Evolutionary conservation across 805 yeast genomes (phyloP), one percentile per base, ranked within the genome.

Genomic region (Isabelozyma gotoi): DNA sequence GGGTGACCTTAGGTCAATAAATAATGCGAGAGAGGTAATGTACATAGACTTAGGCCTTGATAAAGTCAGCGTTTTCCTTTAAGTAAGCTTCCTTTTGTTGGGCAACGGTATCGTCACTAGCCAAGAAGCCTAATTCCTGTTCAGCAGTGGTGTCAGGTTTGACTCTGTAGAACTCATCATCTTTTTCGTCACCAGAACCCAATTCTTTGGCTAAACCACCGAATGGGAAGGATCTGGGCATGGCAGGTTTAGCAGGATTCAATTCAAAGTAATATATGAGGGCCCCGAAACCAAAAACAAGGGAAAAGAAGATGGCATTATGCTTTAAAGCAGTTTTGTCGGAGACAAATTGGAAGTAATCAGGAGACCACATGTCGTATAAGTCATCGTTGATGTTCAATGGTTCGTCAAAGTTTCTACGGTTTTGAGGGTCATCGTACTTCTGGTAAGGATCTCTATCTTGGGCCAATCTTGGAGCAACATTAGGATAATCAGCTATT

Each of bases 341-440:
- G 33, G 77, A 68, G 27, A 81, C 85, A 32, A 71, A 62, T 53
- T 82, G 81, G 61, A 73, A 80, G 57, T 82, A 77, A 57, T 88
- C 95, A 10, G 96, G 94, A 7, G 96, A 79, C 96, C 96, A 88
- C 74, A 86, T 76, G 63, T 88, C 91, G 57, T 82, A 73, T 63
- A 79, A 68, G 58, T 88, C 96, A 52, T 83, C 85, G 55, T 82
- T 80, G 43, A 82, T 80, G 60, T 82, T 82, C 50, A 87, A 63
- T 20, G 89, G 87, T 49, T 88, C 90, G 50, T 80, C 77, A 51
- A 78, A 73, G 71, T 88, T 87, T 67, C 95, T 81, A 70, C 92
- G 79, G 63, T 83, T 79, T 66, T 87, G 95, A 54, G 72, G 86
- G 62, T 87, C 92, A 61, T 87, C 94, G 65, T 83, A 88, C 57